Conservation (phyloP, 768 basidiomycete genomes). For the Pulveroboletus ravenelii region DNA sequence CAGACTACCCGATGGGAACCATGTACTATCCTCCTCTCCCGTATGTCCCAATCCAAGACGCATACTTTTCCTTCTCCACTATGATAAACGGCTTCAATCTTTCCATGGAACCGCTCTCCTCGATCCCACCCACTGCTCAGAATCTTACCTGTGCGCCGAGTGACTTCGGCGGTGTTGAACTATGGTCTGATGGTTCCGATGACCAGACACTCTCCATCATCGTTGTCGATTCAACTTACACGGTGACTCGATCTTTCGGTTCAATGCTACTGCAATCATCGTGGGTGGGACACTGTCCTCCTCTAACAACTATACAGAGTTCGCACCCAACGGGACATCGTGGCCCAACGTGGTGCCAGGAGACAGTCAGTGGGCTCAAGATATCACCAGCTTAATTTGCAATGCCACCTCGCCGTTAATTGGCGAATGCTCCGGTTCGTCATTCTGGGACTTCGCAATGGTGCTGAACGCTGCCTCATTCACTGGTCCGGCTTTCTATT, state of each 20-base stretch:
- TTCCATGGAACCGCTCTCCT: slow-evolving; percentile 9
- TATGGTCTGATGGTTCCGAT: slow-evolving; percentile 7
- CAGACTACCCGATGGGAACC: neutral
- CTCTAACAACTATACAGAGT: slow-evolving; percentile 5
- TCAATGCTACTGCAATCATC: slow-evolving; percentile 10
- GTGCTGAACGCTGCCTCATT: too few species aligned
- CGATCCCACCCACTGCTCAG: slow-evolving; percentile 9
- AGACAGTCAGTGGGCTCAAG: slow-evolving; percentile 13
- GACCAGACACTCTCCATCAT: slow-evolving; percentile 10
- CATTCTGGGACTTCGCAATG: slow-evolving; percentile 6
- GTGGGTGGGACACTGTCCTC: slow-evolving; percentile 7
- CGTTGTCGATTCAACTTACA: neutral
- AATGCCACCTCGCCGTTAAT: neutral
- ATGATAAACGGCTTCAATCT: slow-evolving; percentile 16
- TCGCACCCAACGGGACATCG: slow-evolving; percentile 14
- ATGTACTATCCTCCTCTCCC: slow-evolving; percentile 15
- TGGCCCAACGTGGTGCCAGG: slow-evolving; percentile 7
- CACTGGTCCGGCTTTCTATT: neutral
- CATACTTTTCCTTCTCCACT: neutral
- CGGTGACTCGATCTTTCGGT: neutral
- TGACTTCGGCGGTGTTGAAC: accelerated
- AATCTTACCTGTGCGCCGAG: slow-evolving; percentile 1
- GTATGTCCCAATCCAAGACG: neutral
- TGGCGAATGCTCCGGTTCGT: neutral
- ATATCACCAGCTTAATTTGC: slow-evolving; percentile 15